Conservation (phyloP, 2,329 filamentous ascomycete genomes). For the Thermothelomyces thermophilus region DNA sequence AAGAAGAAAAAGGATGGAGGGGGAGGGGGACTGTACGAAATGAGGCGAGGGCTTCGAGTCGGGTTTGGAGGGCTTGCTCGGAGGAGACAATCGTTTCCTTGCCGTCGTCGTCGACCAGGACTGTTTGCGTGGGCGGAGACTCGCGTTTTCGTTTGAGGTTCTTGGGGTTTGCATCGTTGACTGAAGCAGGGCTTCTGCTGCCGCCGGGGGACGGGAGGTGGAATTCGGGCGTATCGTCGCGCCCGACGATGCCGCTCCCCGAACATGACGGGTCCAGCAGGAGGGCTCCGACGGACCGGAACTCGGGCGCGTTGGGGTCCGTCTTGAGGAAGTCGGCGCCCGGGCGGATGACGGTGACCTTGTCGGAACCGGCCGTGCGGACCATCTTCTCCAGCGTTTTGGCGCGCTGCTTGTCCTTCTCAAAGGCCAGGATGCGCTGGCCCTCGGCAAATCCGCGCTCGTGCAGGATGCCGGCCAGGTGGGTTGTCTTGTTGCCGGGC, state of each 20-base stretch:
- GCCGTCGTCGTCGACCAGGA: constrained; percentile 46
- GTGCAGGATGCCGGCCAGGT: constrained; percentile 69
- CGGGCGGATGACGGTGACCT: constrained; percentile 59
- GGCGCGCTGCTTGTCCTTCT: constrained; percentile 65
- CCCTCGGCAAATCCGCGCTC: constrained; percentile 29
- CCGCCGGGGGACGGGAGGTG: constrained; percentile 43
- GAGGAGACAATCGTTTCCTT: constrained; percentile 45
- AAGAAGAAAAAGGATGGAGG: background rate
- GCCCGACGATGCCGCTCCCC: constrained; percentile 86
- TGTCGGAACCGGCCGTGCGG: constrained; percentile 62
- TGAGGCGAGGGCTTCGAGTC: constrained; percentile 65
- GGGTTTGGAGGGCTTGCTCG: constrained; percentile 51
- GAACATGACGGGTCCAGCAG: constrained; percentile 93
- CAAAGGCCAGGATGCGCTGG: constrained; percentile 66
- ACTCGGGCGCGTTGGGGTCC: constrained; percentile 56
- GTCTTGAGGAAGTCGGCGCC: constrained; percentile 78
- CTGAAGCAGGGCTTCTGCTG: background rate
- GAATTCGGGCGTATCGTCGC: constrained; percentile 69
- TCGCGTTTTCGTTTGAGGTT: constrained; percentile 17
- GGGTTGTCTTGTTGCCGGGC: constrained; percentile 96
- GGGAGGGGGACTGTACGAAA: constrained; percentile 45
- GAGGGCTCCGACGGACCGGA: constrained; percentile 66
- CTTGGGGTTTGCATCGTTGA: constrained; percentile 5
- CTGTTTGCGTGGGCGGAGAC: constrained; percentile 6
- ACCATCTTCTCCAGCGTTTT: constrained; percentile 82